phyloP scores from a whole-genome alignment of 1,284 basidiomycete species.

The Meira miltonrushii region DNA sequence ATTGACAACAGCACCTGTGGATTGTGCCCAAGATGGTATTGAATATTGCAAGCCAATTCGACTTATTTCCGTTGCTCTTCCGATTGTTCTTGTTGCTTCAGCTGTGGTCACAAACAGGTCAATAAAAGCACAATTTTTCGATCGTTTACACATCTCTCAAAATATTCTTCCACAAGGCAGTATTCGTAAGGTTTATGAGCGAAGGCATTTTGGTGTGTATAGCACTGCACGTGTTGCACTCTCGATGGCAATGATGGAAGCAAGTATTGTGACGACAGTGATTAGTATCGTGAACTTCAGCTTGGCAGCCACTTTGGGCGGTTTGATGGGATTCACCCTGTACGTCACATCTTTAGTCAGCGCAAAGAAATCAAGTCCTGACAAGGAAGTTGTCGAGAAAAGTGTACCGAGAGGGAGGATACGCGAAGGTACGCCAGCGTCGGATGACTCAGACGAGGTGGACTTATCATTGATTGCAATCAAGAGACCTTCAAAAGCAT shows the following conservation, averaged over 20 bases:
- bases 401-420: neutral
- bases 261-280: constrained; percentile 35
- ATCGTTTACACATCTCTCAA: neutral
- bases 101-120: neutral
- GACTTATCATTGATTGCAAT: neutral
- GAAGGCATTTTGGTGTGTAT: neutral
- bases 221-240: constrained; percentile 19
- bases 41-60: constrained; percentile 3
- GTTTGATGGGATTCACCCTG: constrained; percentile 13
- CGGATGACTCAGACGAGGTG: neutral
- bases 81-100: neutral
- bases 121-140: neutral
- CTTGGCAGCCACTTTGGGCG: constrained; percentile 25
- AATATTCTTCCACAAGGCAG: neutral
- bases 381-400: neutral
- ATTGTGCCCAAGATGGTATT: constrained; percentile 6
- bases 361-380: neutral
- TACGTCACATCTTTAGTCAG: neutral
- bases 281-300: constrained; percentile 40
- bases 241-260: constrained; percentile 36
- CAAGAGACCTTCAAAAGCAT: neutral
- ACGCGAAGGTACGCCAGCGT: neutral
- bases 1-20: constrained; percentile 1
- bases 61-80: neutral
- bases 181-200: neutral